Percentiles rank a stretch among this genome's conserved stretches.
phyloP scores from a whole-genome alignment of 768 basidiomycete genomes.

The Royoungia palumana region DNA sequence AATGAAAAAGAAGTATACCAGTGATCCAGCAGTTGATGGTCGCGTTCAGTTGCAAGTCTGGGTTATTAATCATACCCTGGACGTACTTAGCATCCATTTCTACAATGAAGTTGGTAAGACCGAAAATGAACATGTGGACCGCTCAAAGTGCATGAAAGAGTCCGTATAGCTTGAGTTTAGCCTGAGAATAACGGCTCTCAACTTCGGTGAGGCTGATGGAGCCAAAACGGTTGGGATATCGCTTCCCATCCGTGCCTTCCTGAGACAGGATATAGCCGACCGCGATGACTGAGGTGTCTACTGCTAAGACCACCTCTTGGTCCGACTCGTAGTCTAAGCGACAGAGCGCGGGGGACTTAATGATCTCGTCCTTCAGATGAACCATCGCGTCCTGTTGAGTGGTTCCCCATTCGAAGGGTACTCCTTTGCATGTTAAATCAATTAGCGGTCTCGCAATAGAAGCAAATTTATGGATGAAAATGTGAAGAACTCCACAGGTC shows the following conservation, averaged over 20 bases:
- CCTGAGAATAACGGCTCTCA: too few species aligned
- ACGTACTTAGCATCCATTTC: too few species aligned
- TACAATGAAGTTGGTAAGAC: too few species aligned
- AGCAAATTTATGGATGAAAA: too few species aligned
- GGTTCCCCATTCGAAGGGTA: conserved; percentile 18
- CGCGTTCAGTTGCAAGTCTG: too few species aligned
- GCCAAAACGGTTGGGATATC: too few species aligned
- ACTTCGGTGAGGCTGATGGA: too few species aligned
- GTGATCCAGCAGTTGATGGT: background rate
- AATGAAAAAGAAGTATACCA: background rate
- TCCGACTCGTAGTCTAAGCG: background rate
- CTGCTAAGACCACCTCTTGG: too few species aligned
- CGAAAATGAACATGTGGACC: background rate
- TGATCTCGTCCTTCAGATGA: background rate
- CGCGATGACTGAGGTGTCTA: background rate
- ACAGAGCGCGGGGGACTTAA: background rate
- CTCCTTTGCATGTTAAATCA: conserved; percentile 24
- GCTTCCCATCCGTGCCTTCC: background rate
- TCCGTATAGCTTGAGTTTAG: too few species aligned
- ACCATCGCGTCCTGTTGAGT: too few species aligned
- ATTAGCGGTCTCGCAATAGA: conserved; percentile 23
- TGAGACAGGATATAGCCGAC: background rate
- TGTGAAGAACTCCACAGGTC: conserved; percentile 18
- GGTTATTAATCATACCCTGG: too few species aligned
- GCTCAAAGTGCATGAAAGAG: background rate